Percentiles rank a stretch among this genome's conserved stretches.
Conservation (phyloP, 2,329 filamentous ascomycete species). For the Aspergillus hiratsukae region DNA sequence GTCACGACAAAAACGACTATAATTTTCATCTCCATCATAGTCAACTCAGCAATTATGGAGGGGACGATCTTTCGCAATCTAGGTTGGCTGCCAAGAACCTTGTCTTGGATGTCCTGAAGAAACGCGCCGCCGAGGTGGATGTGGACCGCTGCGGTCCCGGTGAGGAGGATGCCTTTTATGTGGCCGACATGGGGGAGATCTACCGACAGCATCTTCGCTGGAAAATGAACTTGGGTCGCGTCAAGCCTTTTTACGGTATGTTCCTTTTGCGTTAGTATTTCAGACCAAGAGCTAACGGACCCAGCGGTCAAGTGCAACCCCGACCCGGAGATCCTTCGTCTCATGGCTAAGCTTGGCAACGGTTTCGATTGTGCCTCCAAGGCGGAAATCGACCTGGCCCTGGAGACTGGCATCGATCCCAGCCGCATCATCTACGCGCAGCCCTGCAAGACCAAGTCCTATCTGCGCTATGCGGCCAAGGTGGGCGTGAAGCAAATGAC, state of each 20-base stretch:
- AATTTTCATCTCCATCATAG: slow-evolving; percentile 23
- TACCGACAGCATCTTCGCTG: slow-evolving; percentile 98
- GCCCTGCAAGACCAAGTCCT: slow-evolving; percentile 99
- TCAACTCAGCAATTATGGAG: slow-evolving; percentile 42
- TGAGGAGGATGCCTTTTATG: slow-evolving; percentile 97
- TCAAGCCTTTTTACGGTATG: slow-evolving; percentile 94
- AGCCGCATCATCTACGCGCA: slow-evolving; percentile 97
- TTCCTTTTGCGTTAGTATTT: slow-evolving; percentile 7
- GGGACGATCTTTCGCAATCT: slow-evolving; percentile 40
- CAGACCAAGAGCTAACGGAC: neutral
- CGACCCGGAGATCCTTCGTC: slow-evolving; percentile 79
- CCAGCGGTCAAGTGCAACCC: slow-evolving; percentile 98
- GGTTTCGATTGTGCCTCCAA: slow-evolving; percentile 99
- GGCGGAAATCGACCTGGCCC: slow-evolving; percentile 88
- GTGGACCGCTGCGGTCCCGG: slow-evolving; percentile 83
- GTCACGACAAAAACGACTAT: slow-evolving; percentile 30
- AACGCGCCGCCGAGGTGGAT: slow-evolving; percentile 78
- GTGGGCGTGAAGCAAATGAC: slow-evolving; percentile 96
- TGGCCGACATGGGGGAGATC: slow-evolving; percentile 95
- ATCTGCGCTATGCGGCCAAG: slow-evolving; percentile 82
- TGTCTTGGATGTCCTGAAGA: slow-evolving; percentile 81
- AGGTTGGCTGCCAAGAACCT: slow-evolving; percentile 64
- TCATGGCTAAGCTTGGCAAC: slow-evolving; percentile 81
- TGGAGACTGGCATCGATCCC: slow-evolving; percentile 76
- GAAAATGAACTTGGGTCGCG: slow-evolving; percentile 88